Conservation (phyloP, 805 yeast genomes). For the Sporopachydermia lactativora region DNA sequence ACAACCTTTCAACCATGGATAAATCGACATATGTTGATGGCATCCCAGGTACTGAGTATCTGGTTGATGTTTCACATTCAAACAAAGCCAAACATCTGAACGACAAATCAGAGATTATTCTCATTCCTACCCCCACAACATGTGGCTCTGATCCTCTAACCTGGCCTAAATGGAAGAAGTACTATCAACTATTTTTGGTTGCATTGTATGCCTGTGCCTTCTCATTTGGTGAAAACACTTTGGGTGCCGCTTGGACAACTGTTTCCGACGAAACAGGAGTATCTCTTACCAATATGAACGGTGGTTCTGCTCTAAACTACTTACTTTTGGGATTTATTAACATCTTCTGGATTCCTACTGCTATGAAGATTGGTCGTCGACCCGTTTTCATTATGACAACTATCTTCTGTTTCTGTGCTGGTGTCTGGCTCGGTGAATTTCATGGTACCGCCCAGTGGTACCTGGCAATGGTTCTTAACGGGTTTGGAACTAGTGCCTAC, state of each 20-base stretch:
- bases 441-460: conserved; percentile 10
- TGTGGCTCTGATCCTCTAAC: conserved; percentile 10
- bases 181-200: conserved; percentile 7
- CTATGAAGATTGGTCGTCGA: conserved; percentile 10
- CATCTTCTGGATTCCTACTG: conserved; percentile 11
- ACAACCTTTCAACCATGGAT: no score
- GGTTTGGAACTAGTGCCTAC: conserved; percentile 10
- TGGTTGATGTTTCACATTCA: conserved; percentile 5
- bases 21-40: conserved; percentile 7
- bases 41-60: conserved; percentile 9
- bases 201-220: conserved; percentile 11
- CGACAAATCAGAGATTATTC: conserved; percentile 7
- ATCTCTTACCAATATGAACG: conserved; percentile 8
- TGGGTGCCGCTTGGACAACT: conserved; percentile 11
- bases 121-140: conserved; percentile 11
- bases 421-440: conserved; percentile 8
- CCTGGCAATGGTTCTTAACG: conserved; percentile 6
- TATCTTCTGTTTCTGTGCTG: conserved; percentile 6
- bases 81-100: conserved; percentile 1
- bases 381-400: conserved; percentile 9
- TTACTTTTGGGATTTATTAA: conserved; percentile 9
- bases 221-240: conserved; percentile 10
- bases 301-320: conserved; percentile 10
- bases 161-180: conserved; percentile 9
- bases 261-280: conserved; percentile 9